Evolutionary conservation across 495 filamentous ascomycete species (phyloP).

Genomic region (Tuber microsphaerosporum): DNA sequence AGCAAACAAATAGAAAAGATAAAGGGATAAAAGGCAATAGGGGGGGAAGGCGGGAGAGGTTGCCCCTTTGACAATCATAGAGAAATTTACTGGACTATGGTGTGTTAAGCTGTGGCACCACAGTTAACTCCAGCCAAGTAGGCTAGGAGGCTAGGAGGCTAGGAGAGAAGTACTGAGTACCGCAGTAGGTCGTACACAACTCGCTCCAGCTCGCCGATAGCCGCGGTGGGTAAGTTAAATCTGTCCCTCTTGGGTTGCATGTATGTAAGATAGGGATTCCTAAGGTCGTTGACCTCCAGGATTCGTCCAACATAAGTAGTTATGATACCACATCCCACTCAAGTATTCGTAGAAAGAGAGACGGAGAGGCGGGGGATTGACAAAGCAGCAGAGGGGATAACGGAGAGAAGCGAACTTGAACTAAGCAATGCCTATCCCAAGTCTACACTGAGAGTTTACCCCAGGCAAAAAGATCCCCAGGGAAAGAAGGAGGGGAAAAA

Average conservation of each 20-base stretch:
- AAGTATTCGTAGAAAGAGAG: background rate
- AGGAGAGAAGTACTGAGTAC: background rate
- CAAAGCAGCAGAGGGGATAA: background rate
- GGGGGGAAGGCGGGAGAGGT: background rate
- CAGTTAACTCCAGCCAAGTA: background rate
- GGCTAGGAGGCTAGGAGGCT: background rate
- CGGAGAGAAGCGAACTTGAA: background rate
- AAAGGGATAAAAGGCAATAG: too few relatives aligned
- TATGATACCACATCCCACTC: background rate
- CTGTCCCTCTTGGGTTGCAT: background rate
- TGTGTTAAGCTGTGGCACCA: background rate
- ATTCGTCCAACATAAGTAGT: background rate
- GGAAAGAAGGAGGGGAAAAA: background rate
- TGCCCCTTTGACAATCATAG: background rate
- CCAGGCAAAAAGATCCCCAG: background rate
- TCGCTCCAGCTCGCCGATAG: background rate
- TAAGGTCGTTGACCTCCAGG: background rate
- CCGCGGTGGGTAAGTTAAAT: background rate
- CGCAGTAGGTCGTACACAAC: background rate
- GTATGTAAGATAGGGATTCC: background rate
- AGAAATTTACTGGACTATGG: background rate
- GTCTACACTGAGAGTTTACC: background rate
- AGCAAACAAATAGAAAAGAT: background rate
- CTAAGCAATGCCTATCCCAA: background rate
- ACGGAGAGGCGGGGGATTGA: background rate